A percentile compares a stretch with the other conserved stretches of the same genome.
phyloP scores from a whole-genome alignment of 768 basidiomycete genomes.

The Mycena polygramma region DNA sequence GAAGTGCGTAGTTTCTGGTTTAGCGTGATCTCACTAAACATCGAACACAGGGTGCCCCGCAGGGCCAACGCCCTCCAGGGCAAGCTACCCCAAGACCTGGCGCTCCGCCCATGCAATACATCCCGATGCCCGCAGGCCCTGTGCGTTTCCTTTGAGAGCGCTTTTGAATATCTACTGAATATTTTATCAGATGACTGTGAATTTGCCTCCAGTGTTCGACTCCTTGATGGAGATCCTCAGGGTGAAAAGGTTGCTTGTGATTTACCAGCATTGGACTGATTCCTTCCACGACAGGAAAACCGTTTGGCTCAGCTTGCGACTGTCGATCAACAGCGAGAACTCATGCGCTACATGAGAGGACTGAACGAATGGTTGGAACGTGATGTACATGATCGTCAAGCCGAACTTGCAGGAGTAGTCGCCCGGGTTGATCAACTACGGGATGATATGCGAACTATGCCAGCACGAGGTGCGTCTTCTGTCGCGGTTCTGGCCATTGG shows the following conservation, averaged over 20 bases:
- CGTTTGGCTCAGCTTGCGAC: constrained; percentile 80
- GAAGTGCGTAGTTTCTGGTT: not conserved
- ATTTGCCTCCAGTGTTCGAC: constrained; percentile 73
- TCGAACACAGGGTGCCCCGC: not conserved
- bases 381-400: constrained; percentile 84
- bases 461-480: constrained; percentile 49
- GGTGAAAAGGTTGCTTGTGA: constrained; percentile 49
- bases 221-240: constrained; percentile 78
- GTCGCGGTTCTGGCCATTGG: not conserved
- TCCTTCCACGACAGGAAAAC: constrained; percentile 68
- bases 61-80: not conserved
- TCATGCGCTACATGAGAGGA: constrained; percentile 83
- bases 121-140: constrained; percentile 65
- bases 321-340: constrained; percentile 82
- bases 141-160: constrained; percentile 51
- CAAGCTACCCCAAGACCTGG: not conserved
- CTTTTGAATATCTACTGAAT: not conserved
- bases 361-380: constrained; percentile 85
- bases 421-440: constrained; percentile 69
- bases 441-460: constrained; percentile 54
- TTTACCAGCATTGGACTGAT: constrained; percentile 27
- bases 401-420: constrained; percentile 75
- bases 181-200: constrained; percentile 65
- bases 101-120: constrained; percentile 6
- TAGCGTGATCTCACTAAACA: no score